A percentile compares a stretch with the other conserved stretches of the same genome.
phyloP scores from a whole-genome alignment of 345 rosid species.

The Brassica rapa region DNA sequence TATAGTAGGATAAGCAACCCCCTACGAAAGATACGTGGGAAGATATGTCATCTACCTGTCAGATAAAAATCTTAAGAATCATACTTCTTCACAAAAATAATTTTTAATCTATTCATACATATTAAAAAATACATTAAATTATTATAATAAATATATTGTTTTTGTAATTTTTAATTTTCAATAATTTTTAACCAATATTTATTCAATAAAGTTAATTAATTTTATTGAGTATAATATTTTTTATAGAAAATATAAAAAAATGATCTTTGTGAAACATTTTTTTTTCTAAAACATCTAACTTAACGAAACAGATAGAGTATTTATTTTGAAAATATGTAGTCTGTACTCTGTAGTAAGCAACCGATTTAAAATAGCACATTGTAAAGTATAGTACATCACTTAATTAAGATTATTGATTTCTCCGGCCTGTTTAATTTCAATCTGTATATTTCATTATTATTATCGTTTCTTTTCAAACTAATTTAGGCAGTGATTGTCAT shows the following conservation, averaged over 20 bases:
- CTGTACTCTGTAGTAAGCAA: background rate
- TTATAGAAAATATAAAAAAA: no score
- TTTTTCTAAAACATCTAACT: no score
- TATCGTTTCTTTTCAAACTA: background rate
- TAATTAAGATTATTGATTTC: background rate
- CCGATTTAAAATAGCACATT: background rate
- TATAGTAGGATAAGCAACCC: background rate
- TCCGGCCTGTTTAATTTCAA: background rate
- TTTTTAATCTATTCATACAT: no score
- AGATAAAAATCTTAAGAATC: background rate
- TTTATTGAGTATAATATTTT: no score
- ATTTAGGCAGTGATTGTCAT: background rate
- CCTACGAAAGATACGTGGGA: background rate
- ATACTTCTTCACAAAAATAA: no score
- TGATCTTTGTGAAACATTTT: no score
- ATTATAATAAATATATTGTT: no score
- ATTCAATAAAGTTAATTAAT: no score
- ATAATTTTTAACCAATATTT: no score
- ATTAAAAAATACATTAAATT: no score
- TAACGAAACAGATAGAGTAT: background rate
- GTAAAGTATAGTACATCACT: background rate
- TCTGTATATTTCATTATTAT: background rate
- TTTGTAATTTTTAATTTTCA: no score
- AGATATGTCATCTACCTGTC: background rate
- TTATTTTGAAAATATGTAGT: background rate